phyloP scores from a whole-genome alignment of 2,329 filamentous ascomycete species.

The Xylariaceae sp. region DNA sequence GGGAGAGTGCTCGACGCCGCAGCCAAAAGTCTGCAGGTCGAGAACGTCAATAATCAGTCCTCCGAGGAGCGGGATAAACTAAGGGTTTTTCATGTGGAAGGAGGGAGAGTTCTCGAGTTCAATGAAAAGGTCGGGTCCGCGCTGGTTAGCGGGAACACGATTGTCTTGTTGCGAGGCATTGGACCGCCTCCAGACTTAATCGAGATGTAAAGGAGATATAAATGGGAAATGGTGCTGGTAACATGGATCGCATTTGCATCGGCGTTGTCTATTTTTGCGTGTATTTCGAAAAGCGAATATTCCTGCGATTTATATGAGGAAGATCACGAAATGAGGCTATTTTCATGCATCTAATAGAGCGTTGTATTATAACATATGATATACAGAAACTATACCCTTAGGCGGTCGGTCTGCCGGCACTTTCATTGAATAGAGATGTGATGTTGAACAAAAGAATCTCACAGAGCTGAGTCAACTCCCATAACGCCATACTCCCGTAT shows the following conservation, averaged over 20 bases:
- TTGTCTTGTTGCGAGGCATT: constrained; percentile 86
- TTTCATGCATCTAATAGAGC: not conserved
- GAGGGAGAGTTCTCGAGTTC: constrained; percentile 84
- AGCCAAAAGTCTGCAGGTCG: constrained; percentile 76
- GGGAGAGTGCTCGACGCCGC: constrained; percentile 82
- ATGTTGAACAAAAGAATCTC: constrained; percentile 8
- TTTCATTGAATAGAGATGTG: constrained; percentile 12
- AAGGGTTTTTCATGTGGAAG: constrained; percentile 91
- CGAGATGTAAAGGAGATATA: constrained; percentile 49
- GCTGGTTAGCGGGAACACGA: constrained; percentile 83
- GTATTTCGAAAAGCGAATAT: constrained; percentile 27
- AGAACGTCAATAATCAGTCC: constrained; percentile 83
- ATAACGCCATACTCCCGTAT: constrained; percentile 24
- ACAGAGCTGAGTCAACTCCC: constrained; percentile 20
- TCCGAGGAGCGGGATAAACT: constrained; percentile 79
- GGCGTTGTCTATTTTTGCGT: constrained; percentile 32
- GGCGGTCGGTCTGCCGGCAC: not conserved
- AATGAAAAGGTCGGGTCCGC: constrained; percentile 80
- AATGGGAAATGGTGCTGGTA: constrained; percentile 1
- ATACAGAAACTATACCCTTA: constrained; percentile 17
- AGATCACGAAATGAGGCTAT: not conserved
- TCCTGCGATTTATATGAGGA: not conserved
- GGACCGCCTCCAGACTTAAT: constrained; percentile 80
- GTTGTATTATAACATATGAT: constrained; percentile 12
- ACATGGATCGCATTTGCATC: constrained; percentile 28